Evolutionary conservation across 768 basidiomycete genomes (phyloP), one percentile per base, ranked within the genome.

Genomic region (Termitomyces sp.): DNA sequence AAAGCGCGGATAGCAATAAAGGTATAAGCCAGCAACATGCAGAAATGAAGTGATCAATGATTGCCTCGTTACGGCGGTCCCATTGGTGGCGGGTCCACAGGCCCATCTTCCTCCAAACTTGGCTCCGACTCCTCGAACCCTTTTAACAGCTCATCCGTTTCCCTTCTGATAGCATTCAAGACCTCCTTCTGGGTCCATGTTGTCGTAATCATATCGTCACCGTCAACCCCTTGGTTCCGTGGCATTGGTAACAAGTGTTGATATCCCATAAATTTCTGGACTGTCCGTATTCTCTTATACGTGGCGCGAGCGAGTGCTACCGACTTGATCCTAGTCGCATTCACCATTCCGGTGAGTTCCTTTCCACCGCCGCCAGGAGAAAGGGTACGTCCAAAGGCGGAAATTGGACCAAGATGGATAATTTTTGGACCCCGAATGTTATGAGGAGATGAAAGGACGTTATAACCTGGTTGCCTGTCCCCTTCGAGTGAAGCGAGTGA

Each of bases 221-320:
- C 61, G 5, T 67, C 71, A 5, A 65, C 64, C 38, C 64, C 66
- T 30, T 65, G 66, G 23, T 65, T 66, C 31, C 63, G 59, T 9
- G 76, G 76, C 45, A 80, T 59, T 11, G 84, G 83, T 8, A 89
- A 70, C 30, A 87, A 67, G 4, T 72, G 66, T 15, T 78, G 73
- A 66, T 88, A 89, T 2, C 87, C 87, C 76, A 88, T 77, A 52
- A 74, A 77, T 12, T 71, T 73, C 68, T 89, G 87, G 23, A 86
- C 83, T 2, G 78, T 66, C 19, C 87, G 74, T 26, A 90, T 80
- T 30, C 86, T 73, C 35, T 74, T 74, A 63, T 85, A 86, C 14
- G 86, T 88, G 37, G 72, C 76, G 37, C 72, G 74, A n/a, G 82
- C 71, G 1, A 90, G 78, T 19, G 73, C 64, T 5, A 74, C 49